Evolutionary conservation across 2,329 filamentous ascomycete species (phyloP).

Genomic region (Penicillium brevicompactum): DNA sequence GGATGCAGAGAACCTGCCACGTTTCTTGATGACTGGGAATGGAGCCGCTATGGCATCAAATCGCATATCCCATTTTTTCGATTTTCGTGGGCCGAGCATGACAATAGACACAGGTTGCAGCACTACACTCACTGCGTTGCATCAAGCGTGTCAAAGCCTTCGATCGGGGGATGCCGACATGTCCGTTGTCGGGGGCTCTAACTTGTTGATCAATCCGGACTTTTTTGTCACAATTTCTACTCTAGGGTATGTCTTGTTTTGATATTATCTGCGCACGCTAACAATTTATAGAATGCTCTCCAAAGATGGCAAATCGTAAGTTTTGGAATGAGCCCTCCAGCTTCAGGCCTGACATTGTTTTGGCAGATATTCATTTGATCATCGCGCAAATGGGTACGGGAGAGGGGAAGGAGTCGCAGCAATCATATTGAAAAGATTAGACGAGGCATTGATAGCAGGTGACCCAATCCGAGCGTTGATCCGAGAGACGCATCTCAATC

Average conservation of each 20-base stretch:
- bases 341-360: neutral
- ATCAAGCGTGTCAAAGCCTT: neutral
- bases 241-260: neutral
- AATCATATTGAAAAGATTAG: neutral
- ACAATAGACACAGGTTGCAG: conserved; percentile 7
- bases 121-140: neutral
- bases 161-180: neutral
- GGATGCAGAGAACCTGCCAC: neutral
- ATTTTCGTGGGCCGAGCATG: conserved; percentile 2
- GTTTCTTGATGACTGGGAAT: neutral
- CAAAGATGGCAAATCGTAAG: neutral
- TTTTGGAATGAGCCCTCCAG: neutral
- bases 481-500: neutral
- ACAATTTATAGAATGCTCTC: neutral
- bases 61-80: conserved; percentile 1
- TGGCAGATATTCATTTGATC: neutral
- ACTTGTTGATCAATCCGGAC: neutral
- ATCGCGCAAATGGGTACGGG: neutral
- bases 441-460: neutral
- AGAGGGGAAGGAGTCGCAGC: neutral
- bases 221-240: neutral
- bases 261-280: neutral
- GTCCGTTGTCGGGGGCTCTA: neutral
- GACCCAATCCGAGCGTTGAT: neutral
- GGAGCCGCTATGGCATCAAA: neutral